Evolutionary conservation across 148 eudicot species (phyloP).

Genomic region (Selenicereus undatus): DNA sequence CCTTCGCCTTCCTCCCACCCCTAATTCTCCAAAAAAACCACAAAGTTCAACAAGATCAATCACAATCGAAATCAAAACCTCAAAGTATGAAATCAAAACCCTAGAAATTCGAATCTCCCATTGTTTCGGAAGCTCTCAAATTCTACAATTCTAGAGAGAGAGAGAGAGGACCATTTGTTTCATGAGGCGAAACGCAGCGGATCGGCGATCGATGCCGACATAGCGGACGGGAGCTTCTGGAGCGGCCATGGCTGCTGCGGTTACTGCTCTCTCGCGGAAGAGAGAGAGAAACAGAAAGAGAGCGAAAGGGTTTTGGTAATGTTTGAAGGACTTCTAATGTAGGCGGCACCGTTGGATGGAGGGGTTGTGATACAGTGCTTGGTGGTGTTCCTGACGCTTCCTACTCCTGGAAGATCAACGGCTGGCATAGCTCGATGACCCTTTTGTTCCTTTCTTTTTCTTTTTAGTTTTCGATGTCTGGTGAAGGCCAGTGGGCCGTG

Average conservation of each 20-base stretch:
- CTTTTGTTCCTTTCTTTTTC: neutral
- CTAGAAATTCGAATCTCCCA: conserved; percentile 9
- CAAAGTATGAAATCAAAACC: conserved; percentile 2
- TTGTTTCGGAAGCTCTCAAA: neutral
- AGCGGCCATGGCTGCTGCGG: conserved; percentile 55
- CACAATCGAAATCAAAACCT: neutral
- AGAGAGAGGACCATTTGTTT: conserved; percentile 72
- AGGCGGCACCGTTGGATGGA: neutral
- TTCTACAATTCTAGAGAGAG: neutral
- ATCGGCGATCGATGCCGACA: conserved; percentile 72
- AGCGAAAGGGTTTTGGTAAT: conserved; percentile 16
- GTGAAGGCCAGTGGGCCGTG: neutral
- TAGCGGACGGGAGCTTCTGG: conserved; percentile 79
- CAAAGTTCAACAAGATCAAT: neutral
- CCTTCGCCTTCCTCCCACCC: conserved; percentile 99
- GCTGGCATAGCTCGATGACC: neutral
- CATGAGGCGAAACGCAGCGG: conserved; percentile 98
- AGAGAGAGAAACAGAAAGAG: neutral
- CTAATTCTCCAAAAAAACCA: conserved; percentile 25
- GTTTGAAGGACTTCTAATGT: neutral
- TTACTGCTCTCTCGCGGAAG: conserved; percentile 11
- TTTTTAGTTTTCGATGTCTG: neutral
- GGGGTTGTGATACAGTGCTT: neutral
- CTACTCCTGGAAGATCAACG: neutral
- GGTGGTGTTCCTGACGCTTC: conserved; percentile 6